Evolutionary conservation across 1,139 yeast species (phyloP), one percentile per base, ranked within the genome.

Genomic region (Geotrichum restrictum): DNA sequence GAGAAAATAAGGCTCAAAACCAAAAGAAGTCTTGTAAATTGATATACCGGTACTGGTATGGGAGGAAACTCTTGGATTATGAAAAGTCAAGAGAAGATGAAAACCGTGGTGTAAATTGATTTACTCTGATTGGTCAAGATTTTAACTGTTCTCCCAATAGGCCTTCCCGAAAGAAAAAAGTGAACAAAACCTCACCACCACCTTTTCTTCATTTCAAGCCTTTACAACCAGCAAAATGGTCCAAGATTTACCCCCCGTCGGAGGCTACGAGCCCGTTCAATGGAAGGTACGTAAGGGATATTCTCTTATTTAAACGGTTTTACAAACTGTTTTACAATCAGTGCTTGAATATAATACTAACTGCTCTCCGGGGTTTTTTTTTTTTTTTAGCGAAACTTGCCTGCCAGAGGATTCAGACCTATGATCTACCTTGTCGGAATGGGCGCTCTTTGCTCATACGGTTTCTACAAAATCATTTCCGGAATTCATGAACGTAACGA

Each of bases 221-320:
- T n/a, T n/a, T n/a, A n/a, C n/a, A n/a, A n/a, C n/a, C n/a, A n/a
- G n/a, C n/a, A 60, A 54, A 45, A 62, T 66, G 64, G 69, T 61
- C 33, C 96, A 88, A 77, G 96, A 88, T 67, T 75, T 88, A 67
- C 95, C 96, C 67, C 96, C 96, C 59, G 75, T 80, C 63, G 89
- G 88, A 58, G 95, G 95, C 63, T 88, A 87, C 64, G 91, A 84
- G 61, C 85, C 88, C 49, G 80, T 88, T 56, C 96, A 88, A 74
- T 88, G 95, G 95, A 85, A 84, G 69, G 73, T 69, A 55, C 24
- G 48, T 51, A 24, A 5, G 7, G 5, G 29, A 5, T 8, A 29
- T 7, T 14, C 21, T 13, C 49, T 49, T 21, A n/a, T n/a, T n/a
- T n/a, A n/a, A n/a, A n/a, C n/a, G n/a, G 27, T 14, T 46, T 6